These are phyloP conservation scores for Phytophthora citricola DNA, from an alignment of 352 stramenopile genomes.

Conservation along the genomic window DNA sequence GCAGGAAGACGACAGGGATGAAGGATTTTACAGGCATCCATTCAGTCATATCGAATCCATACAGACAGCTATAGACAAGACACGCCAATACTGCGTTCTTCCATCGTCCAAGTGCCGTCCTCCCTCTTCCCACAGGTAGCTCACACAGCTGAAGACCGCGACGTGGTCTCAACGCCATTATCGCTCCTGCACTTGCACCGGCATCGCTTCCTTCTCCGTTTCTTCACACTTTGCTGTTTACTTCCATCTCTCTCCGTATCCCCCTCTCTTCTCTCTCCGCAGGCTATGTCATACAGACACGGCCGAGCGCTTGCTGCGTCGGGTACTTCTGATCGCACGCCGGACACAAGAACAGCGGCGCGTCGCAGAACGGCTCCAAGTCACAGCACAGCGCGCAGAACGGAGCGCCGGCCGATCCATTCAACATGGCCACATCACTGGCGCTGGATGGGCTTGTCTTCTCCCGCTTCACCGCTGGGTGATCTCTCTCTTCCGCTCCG, in stretches of 20 bases:
- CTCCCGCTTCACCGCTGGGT: conserved; percentile 30
- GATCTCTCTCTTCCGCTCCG: conserved; percentile 15
- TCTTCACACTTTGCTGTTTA: conserved; percentile 16
- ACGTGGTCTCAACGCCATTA: background rate
- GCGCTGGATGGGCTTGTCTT: conserved; percentile 75
- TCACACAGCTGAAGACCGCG: conserved; percentile 13
- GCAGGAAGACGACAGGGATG: conserved; percentile 32
- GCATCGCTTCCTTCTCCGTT: conserved; percentile 12
- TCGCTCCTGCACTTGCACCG: conserved; percentile 1
- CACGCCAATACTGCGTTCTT: conserved; percentile 28
- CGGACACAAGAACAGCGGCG: conserved; percentile 74
- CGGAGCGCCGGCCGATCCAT: conserved; percentile 44
- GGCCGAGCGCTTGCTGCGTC: conserved; percentile 77
- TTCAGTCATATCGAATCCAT: conserved; percentile 50
- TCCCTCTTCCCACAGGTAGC: conserved; percentile 17
- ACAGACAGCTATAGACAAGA: conserved; percentile 47
- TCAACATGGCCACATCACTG: conserved; percentile 62
- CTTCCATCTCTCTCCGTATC: conserved; percentile 18
- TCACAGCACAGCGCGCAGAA: conserved; percentile 80
- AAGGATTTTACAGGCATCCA: conserved; percentile 49
- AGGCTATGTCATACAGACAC: conserved; percentile 59
- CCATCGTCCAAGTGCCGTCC: conserved; percentile 33
- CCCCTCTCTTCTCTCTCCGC: conserved; percentile 1
- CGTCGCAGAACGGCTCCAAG: conserved; percentile 46
- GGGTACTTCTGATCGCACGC: conserved; percentile 87